Base-by-base conservation (phyloP, 768 basidiomycete genomes). In the Xerocomellus amylosporus region DNA sequence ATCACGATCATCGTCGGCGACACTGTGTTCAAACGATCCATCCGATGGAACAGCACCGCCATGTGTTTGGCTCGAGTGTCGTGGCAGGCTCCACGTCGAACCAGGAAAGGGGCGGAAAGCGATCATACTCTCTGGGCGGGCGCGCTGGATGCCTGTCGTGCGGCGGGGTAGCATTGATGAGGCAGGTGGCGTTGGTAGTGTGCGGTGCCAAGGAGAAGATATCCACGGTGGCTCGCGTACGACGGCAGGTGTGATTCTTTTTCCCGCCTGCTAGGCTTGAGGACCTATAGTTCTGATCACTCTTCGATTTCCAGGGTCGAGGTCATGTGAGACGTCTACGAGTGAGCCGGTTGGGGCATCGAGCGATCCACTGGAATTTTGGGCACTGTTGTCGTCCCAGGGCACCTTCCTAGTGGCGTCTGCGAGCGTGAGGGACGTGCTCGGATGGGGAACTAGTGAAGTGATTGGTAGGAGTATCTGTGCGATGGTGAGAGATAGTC, bases 51-150 rank as follows among this genome's bases (percentile, higher is more conserved):
- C 51, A 31, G 0, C 41, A 39, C 76, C 76, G 2, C 62, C 62
- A 2, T 94, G 88, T 71, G 80, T 93, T 19, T 99, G 96, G 96
- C 77, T 98, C 15, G 93, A 97, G 68, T 88, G 86, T 46, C 78
- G 87, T n/a, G 96, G 96, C 1, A 78, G 91, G 30, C 77, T 98
- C 38, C 88, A 95, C 63, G 81, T 90, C 52, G 96, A 99, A 74
- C 87, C 93, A 0, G 93, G 93, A 2, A 98, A 98, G 66, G 93
- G 93, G 1, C 77, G 93, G 36, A 97, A 98, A 72, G 92, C 93
- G 2, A 93, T 99, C 64, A 84, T 99, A 34, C 77, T 99, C n/a
- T 84, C 82, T 52, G 95, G 88, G 0, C 79, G 96, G 9, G 82
- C 86, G 30, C 74, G 87, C 42, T 79, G 79, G 63, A 86, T 90